These are phyloP conservation scores for Papiliotrema flavescens DNA, from an alignment of 1,284 basidiomycete genomes.

Conservation along the genomic window DNA sequence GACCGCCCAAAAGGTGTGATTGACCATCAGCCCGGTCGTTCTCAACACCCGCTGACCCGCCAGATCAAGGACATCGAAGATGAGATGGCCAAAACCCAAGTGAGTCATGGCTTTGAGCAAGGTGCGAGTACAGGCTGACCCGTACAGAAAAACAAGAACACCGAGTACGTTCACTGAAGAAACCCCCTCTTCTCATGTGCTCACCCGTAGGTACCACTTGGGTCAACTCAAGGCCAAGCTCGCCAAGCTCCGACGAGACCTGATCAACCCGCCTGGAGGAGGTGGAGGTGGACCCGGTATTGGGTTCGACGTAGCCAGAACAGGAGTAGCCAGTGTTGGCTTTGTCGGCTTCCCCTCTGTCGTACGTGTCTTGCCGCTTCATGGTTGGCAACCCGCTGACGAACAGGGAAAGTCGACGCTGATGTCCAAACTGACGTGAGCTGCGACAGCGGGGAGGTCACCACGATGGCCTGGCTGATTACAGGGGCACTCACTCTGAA, in stretches of 20 bases:
- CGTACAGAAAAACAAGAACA: slow-evolving; percentile 84
- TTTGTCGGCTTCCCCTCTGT: slow-evolving; percentile 65
- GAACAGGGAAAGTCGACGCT: slow-evolving; percentile 71
- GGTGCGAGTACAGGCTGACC: not conserved
- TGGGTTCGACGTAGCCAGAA: slow-evolving; percentile 96
- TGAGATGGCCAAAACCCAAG: slow-evolving; percentile 50
- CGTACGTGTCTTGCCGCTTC: slow-evolving; percentile 8
- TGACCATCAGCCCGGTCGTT: not conserved
- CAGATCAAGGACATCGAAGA: slow-evolving; percentile 51
- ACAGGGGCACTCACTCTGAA: slow-evolving; percentile 84
- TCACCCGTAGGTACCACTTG: slow-evolving; percentile 70
- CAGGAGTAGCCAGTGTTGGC: slow-evolving; percentile 91
- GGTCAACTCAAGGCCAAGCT: slow-evolving; percentile 98
- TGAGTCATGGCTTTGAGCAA: slow-evolving; percentile 8
- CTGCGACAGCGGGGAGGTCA: not conserved
- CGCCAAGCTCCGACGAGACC: slow-evolving; percentile 91
- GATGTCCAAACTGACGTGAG: slow-evolving; percentile 88
- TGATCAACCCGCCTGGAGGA: slow-evolving; percentile 73
- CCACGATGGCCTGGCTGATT: not conserved
- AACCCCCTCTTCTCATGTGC: too few relatives aligned
- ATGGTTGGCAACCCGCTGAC: not conserved
- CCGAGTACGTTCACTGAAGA: slow-evolving; percentile 49
- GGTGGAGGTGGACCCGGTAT: slow-evolving; percentile 82
- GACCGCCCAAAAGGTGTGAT: slow-evolving; percentile 46
- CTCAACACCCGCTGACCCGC: not conserved